Evolutionary conservation across 441 rosid species (phyloP), one percentile per base, ranked within the genome.

Genomic region (Syzygium malaccense): DNA sequence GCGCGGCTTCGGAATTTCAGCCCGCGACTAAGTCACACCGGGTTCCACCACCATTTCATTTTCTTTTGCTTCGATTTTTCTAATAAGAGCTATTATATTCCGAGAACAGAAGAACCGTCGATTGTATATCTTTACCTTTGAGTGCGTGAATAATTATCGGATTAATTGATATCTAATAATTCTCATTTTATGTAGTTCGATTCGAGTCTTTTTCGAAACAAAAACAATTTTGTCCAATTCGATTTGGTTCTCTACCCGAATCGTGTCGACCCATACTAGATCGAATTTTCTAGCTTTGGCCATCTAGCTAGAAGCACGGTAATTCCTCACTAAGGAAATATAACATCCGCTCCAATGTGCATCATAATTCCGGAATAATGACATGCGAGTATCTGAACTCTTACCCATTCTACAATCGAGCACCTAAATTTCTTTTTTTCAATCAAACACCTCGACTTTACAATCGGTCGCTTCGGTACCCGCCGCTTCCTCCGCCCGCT

Each of bases 1-100:
- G 14, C 26, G 8, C 20, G 49, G 3, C 13, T 71, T 23, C 0
- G 0, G 14, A 66, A 66, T 66, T 57, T 37, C 0, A 1, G 26
- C 4, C 25, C 14, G 12, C 14, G 37, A 20, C 80, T 20, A 20
- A 71, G 28, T 71, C 51, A 6, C 17, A 1, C 8, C 8, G 48
- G 6, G 25, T 37, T 71, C 15, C 37, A 28, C 49, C 26, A 10
- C 45, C 48, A 19, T 33, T 41, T 71, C 23, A 5, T 71, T 19
- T 1, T 5, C 3, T 62, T 30, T 1, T 37, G 83, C 51, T 20
- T 37, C 6, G 9, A 23, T 23, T 75, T 71, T 41, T 71, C 51
- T 75, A 5, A 7, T 41, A 11, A 75, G 17, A 23, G n/a, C 51
- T 23, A 23, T 75, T 6, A 12, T 75, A 23, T 71, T 5, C 41